Evolutionary conservation across 306 rosid genomes (phyloP), one percentile per base, ranked within the genome.

Genomic region (Vigna unguiculata): DNA sequence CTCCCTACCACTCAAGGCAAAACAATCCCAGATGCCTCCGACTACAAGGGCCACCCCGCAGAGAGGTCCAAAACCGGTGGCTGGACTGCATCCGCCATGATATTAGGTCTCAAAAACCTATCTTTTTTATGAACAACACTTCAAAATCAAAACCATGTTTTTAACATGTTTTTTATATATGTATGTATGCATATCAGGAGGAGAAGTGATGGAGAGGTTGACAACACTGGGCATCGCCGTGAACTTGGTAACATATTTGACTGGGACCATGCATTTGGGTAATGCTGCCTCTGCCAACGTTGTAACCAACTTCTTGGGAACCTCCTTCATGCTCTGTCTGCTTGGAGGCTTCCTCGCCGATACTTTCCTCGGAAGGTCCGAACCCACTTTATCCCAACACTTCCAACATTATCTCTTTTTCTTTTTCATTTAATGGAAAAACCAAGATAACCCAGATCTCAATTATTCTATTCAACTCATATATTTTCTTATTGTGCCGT

Each of bases 331-430:
- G 97, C 92, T 95, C 49, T 95, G 95, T 77, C 75, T 95, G 57
- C 86, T 95, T 19, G 98, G 98, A 16, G 98, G 98, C 6, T 92
- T 95, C 62, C 60, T 95, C 0, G 98, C 97, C 1, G 98, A 95
- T 74, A 84, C 98, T 32, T 95, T 95, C 67, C 90, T 95, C 2
- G 98, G 98, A 82, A 86, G 98, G 96, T 91, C 63, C 28, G 12
- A 80, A 47, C 24, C 34, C 1, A 13, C 1, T 58, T 24, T 1
- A n/a, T 24, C 2, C 7, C 15, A 3, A 54, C 30, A 20, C 21
- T 21, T 9, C 4, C 16, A 54, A 54, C 6, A 9, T 54, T 22
- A 54, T 54, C n/a, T 11, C 0, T 4, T 1, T 14, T 17, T 20
- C 4, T 1, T 14, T 12, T 7, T 13, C 2, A 1, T 32, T 69